A percentile compares a stretch with the other conserved stretches of the same genome.
phyloP scores from a whole-genome alignment of 805 yeast species.

The Candida dendrica region DNA sequence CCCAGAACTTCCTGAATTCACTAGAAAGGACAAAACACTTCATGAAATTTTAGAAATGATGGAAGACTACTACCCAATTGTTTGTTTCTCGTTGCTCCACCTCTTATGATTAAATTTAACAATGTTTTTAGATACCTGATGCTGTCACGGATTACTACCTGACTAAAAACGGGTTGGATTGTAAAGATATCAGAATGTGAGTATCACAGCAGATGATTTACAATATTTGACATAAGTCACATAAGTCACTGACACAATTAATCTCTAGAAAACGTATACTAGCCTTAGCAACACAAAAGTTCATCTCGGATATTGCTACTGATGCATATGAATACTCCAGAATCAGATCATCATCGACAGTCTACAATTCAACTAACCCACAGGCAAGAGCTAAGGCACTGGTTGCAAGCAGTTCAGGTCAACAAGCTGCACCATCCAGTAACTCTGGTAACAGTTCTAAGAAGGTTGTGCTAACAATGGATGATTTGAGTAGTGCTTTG shows the following conservation, averaged over 20 bases:
- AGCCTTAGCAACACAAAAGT: constrained; percentile 94
- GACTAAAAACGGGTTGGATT: constrained; percentile 76
- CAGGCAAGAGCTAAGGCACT: constrained; percentile 79
- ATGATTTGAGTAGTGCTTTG: constrained; percentile 86
- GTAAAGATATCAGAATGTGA: constrained; percentile 61
- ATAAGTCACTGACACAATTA: constrained; percentile 3
- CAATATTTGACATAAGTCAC: no score
- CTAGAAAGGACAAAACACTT: constrained; percentile 74
- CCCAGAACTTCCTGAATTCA: constrained; percentile 53
- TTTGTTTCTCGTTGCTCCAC: no score
- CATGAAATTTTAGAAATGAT: constrained; percentile 79
- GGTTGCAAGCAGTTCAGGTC: constrained; percentile 51
- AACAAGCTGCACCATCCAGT: constrained; percentile 21
- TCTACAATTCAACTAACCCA: constrained; percentile 79
- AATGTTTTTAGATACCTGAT: constrained; percentile 60
- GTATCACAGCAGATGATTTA: no score
- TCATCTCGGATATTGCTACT: constrained; percentile 87
- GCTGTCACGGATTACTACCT: constrained; percentile 91
- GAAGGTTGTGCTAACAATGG: constrained; percentile 85
- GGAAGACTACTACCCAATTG: constrained; percentile 90
- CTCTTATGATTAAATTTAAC: no score
- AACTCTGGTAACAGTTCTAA: constrained; percentile 45
- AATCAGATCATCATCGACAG: constrained; percentile 81
- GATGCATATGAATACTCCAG: constrained; percentile 95
- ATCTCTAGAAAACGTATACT: constrained; percentile 55